These are phyloP conservation scores for Limtongia smithiae DNA, from an alignment of 805 yeast genomes.

Conservation along the genomic window DNA sequence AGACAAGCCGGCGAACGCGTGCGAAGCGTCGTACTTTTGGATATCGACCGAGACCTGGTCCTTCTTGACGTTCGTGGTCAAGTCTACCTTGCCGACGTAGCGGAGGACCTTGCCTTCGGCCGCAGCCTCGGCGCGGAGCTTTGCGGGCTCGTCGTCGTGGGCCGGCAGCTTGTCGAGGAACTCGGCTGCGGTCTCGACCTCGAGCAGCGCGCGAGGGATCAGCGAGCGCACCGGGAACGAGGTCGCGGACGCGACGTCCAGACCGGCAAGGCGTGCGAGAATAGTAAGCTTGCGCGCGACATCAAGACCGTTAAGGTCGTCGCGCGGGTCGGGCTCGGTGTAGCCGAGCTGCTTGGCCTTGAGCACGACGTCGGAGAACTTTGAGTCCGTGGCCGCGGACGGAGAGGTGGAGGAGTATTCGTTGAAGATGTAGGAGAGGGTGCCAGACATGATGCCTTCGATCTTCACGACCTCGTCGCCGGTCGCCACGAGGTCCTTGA, in stretches of 20 bases:
- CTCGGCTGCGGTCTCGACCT: slow-evolving; percentile 44
- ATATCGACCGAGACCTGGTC: slow-evolving; percentile 75
- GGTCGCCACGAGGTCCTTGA: slow-evolving; percentile 82
- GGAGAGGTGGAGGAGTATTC: slow-evolving; percentile 69
- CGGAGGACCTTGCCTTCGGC: slow-evolving; percentile 82
- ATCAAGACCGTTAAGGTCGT: slow-evolving; percentile 95
- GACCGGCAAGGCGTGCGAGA: slow-evolving; percentile 88
- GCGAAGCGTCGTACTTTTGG: slow-evolving; percentile 74
- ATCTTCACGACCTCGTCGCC: slow-evolving; percentile 90
- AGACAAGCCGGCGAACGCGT: slow-evolving; percentile 92
- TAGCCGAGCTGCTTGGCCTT: slow-evolving; percentile 89
- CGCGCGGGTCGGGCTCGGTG: slow-evolving; percentile 99
- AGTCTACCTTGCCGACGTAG: slow-evolving; percentile 87
- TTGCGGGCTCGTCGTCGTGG: slow-evolving; percentile 74
- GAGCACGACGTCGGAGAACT: slow-evolving; percentile 84
- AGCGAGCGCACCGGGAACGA: slow-evolving; percentile 92
- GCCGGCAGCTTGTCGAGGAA: slow-evolving; percentile 77
- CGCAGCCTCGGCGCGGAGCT: slow-evolving; percentile 75
- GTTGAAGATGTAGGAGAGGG: slow-evolving; percentile 91
- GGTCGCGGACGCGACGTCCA: slow-evolving; percentile 77
- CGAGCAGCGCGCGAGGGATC: slow-evolving; percentile 82
- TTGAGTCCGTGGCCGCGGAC: slow-evolving; percentile 51
- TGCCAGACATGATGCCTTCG: slow-evolving; percentile 96
- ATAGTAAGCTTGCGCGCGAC: slow-evolving; percentile 98
- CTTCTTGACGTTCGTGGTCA: slow-evolving; percentile 39